Conservation (phyloP, 805 yeast genomes). For the Barnettozyma salicaria region DNA sequence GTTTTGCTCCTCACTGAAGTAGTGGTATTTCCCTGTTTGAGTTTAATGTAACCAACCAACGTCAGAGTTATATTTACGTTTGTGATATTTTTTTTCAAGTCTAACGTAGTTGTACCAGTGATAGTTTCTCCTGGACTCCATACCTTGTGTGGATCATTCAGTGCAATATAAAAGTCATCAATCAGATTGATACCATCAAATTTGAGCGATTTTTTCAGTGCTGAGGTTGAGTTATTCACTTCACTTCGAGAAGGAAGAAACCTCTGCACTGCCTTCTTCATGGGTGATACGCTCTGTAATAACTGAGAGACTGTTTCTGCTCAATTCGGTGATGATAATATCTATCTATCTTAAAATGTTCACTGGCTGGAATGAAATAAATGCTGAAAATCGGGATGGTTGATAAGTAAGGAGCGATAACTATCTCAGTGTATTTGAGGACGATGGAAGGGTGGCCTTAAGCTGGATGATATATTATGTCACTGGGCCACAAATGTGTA, state of each 20-base stretch:
- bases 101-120: conserved; percentile 54
- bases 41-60: conserved; percentile 50
- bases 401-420: too few species aligned
- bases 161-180: conserved; percentile 60
- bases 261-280: conserved; percentile 26
- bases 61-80: conserved; percentile 50
- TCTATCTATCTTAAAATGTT: too few species aligned
- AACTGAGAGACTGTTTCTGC: neutral
- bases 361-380: too few species aligned
- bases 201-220: conserved; percentile 22
- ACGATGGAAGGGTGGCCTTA: too few species aligned
- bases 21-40: conserved; percentile 41
- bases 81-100: conserved; percentile 48
- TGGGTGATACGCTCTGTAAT: conserved; percentile 5
- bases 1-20: conserved; percentile 48
- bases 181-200: conserved; percentile 33
- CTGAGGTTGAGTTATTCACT: conserved; percentile 9
- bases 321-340: neutral
- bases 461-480: too few species aligned
- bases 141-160: conserved; percentile 68
- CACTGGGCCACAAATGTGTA: too few species aligned
- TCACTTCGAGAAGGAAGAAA: conserved; percentile 20
- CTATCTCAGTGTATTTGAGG: too few species aligned
- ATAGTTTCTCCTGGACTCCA: conserved; percentile 80
- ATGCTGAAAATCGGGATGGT: too few species aligned